These are phyloP conservation scores for Annulohypoxylon truncatum DNA, from an alignment of 2,329 filamentous ascomycete genomes.

Conservation along the genomic window DNA sequence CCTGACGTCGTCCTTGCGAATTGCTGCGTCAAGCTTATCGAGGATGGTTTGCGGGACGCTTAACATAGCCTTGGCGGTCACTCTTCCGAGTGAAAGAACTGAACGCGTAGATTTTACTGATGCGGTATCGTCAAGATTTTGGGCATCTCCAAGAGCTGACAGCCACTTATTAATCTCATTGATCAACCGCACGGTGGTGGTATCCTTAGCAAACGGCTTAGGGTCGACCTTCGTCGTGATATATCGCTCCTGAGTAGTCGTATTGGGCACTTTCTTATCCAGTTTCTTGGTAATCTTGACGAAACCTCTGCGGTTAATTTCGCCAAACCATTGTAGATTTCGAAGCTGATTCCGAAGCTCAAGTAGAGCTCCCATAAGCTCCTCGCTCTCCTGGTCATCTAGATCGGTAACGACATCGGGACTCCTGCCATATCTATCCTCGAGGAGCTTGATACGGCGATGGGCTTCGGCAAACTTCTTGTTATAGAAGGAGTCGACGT, in stretches of 20 bases:
- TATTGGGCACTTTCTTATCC: conserved; percentile 88
- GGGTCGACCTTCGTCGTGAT: conserved; percentile 91
- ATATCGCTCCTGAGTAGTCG: conserved; percentile 84
- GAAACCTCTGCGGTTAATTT: conserved; percentile 94
- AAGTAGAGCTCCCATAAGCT: conserved; percentile 88
- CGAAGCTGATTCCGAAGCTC: conserved; percentile 88
- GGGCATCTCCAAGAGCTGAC: conserved; percentile 80
- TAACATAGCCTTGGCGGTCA: conserved; percentile 79
- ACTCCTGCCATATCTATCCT: conserved; percentile 85
- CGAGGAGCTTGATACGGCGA: conserved; percentile 84
- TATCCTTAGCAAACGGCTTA: conserved; percentile 84
- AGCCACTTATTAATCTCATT: conserved; percentile 89
- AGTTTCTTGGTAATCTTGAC: conserved; percentile 99
- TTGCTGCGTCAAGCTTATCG: conserved; percentile 77
- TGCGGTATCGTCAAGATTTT: conserved; percentile 78
- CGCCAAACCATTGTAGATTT: conserved; percentile 97
- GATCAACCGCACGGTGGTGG: conserved; percentile 60
- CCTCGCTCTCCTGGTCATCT: conserved; percentile 89
- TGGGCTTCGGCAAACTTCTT: conserved; percentile 90
- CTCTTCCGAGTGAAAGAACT: conserved; percentile 77
- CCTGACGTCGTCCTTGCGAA: conserved; percentile 73
- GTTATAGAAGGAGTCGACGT: conserved; percentile 97
- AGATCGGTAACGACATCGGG: conserved; percentile 76
- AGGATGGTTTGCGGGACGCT: conserved; percentile 76
- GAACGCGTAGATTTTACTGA: conserved; percentile 79